A percentile compares a stretch with the other conserved stretches of the same genome.
phyloP scores from a whole-genome alignment of 768 basidiomycete genomes.

The Trametes punicea region DNA sequence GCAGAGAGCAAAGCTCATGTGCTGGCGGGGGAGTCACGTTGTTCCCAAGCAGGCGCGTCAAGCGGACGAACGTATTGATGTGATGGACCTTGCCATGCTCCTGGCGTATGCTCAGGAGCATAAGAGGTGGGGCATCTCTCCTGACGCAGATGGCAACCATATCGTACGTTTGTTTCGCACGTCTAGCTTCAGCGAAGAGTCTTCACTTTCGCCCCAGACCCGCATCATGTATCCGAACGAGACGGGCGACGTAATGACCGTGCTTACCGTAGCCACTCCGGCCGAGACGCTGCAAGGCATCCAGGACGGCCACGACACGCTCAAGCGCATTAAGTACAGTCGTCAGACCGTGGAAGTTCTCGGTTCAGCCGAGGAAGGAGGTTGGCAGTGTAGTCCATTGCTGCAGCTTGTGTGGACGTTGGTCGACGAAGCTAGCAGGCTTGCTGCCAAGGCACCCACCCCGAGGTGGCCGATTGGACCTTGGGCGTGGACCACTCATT shows the following conservation, averaged over 20 bases:
- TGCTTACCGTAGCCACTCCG: slow-evolving; percentile 7
- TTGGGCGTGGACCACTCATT: slow-evolving; percentile 11
- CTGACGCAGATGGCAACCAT: not conserved
- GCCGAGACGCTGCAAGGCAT: not conserved
- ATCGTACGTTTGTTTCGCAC: not conserved
- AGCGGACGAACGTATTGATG: not conserved
- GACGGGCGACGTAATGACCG: not conserved
- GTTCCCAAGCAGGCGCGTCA: not conserved
- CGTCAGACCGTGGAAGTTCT: not conserved
- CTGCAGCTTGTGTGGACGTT: not conserved
- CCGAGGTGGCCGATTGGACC: slow-evolving; percentile 8
- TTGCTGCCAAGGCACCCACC: slow-evolving; percentile 1
- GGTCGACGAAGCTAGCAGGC: not conserved
- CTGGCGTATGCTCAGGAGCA: slow-evolving; percentile 4
- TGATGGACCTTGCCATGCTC: slow-evolving; percentile 3
- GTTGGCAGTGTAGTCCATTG: not conserved
- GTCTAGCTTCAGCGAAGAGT: not conserved
- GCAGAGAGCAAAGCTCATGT: not conserved
- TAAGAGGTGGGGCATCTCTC: not conserved
- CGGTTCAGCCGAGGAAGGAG: not conserved
- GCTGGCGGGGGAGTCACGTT: not conserved
- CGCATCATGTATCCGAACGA: slow-evolving; percentile 4
- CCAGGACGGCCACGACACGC: not conserved
- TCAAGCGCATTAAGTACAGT: slow-evolving; percentile 2
- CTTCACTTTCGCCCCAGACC: not conserved